Base-by-base conservation (phyloP, 176 grass and related monocot genomes). In the Tuctoria greenei region DNA sequence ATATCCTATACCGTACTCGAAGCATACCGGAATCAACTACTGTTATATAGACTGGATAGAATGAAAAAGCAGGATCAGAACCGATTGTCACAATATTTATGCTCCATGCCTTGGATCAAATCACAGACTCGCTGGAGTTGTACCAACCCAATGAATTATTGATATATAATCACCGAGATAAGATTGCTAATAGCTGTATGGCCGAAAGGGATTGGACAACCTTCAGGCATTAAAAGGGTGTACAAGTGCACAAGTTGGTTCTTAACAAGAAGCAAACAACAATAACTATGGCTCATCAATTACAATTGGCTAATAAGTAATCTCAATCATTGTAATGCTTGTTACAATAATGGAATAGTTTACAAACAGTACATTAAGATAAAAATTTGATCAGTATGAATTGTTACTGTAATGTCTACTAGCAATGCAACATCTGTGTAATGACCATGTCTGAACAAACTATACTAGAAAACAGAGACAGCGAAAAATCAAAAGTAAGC, bases 141-240 rank as follows among this genome's bases (percentile, higher is more conserved):
- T 73, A 79, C 75, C 80, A 64, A 69, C 63, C 54, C 37, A 14
- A 79, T 64, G 81, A 50, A 58, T 59, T 45, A 28, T 59, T 77
- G 43, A 79, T 69, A 34, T 18, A 3, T 73, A 44, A 88, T 87
- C 52, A 56, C 56, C 11, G 13, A 37, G 37, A 57, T 25, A 38
- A 56, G 55, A 23, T 57, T 68, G 64, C 34, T 55, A 80, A 54
- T 26, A 50, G 25, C 34, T 36, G 27, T 23, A 49, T 13, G 18
- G 2, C 15, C 27, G 38, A 82, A n/a, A 87, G 66, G 31, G 66
- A 87, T 72, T 46, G 26, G 16, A 16, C 81, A 84, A 75, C 56
- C 11, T 70, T 64, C 57, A 0, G 15, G 5, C 49, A 59, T 34
- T 71, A 41, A 65, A 37, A 38, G 12, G 56, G 2, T 42, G 42